Conservation (phyloP, 768 basidiomycete genomes). For the Lentinula sp. region DNA sequence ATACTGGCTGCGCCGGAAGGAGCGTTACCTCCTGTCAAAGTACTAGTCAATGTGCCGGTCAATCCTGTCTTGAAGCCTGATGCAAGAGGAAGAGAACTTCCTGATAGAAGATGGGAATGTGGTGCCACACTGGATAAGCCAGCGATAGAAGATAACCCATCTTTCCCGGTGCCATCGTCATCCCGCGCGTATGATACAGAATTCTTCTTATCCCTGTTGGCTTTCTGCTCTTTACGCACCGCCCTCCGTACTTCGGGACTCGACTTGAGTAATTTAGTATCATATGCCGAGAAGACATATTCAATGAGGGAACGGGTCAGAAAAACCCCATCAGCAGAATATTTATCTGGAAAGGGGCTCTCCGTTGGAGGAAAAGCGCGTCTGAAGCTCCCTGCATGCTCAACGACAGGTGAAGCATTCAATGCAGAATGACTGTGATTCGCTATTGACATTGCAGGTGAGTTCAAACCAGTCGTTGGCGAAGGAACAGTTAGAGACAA, state of each 20-base stretch:
- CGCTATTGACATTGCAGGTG: slow-evolving; percentile 3
- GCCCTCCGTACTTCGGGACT: slow-evolving; percentile 3
- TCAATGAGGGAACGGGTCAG: slow-evolving; percentile 43
- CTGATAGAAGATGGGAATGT: neutral
- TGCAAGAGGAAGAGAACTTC: slow-evolving; percentile 1
- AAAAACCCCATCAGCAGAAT: slow-evolving; percentile 12
- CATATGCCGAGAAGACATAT: slow-evolving; percentile 41
- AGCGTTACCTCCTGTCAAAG: slow-evolving; percentile 15
- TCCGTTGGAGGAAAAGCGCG: slow-evolving; percentile 10
- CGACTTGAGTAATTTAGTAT: slow-evolving; percentile 23
- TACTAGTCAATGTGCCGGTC: slow-evolving; percentile 1
- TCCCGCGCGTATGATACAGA: neutral
- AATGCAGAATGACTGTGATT: neutral
- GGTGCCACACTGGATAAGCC: neutral
- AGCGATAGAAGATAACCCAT: neutral
- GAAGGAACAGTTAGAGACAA: slow-evolving; percentile 2
- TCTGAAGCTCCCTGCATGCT: neutral
- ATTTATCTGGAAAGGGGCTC: slow-evolving; percentile 12
- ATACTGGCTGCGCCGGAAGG: slow-evolving; percentile 31
- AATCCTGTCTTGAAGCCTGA: slow-evolving; percentile 1
- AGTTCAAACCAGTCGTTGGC: neutral
- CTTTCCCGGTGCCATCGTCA: neutral
- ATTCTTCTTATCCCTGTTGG: neutral
- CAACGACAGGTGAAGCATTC: neutral
- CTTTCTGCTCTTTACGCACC: slow-evolving; percentile 3